Conservation (phyloP, 345 rosid species). For the Physaria fendleri region DNA sequence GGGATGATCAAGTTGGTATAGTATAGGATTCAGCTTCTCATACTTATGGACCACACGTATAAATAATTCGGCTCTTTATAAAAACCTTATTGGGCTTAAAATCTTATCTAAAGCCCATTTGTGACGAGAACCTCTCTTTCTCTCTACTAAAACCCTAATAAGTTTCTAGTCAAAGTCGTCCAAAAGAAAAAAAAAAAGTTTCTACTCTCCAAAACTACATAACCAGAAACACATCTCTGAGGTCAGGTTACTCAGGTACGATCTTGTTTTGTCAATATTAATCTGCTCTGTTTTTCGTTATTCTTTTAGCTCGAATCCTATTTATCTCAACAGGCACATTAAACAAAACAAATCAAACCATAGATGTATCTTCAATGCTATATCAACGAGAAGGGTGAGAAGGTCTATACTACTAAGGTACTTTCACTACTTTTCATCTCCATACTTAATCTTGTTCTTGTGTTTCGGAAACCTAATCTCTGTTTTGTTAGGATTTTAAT, state of each 20-base stretch:
- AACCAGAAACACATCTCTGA: not conserved
- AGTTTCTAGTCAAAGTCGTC: conserved; percentile 1
- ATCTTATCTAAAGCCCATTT: too few species aligned
- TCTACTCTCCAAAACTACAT: not conserved
- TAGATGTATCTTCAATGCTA: conserved; percentile 80
- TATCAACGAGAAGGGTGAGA: conserved; percentile 72
- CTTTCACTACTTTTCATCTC: not conserved
- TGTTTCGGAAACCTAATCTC: not conserved
- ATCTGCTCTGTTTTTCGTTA: not conserved
- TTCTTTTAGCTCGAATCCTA: not conserved
- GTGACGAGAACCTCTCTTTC: not conserved
- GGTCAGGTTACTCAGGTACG: too few species aligned
- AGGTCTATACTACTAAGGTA: conserved; percentile 82
- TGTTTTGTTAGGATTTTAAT: too few species aligned
- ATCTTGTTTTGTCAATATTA: not conserved
- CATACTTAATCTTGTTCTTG: not conserved
- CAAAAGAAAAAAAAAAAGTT: too few species aligned
- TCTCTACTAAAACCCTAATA: conserved; percentile 21
- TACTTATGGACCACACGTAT: too few species aligned
- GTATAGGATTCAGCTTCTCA: too few species aligned
- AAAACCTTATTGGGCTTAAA: too few species aligned
- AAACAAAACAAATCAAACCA: too few species aligned
- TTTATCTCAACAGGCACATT: not conserved
- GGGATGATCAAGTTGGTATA: too few species aligned
- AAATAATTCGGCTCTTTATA: too few species aligned